Evolutionary conservation across 139 green algal genomes (phyloP).

Genomic region (Ulvella scutata): DNA sequence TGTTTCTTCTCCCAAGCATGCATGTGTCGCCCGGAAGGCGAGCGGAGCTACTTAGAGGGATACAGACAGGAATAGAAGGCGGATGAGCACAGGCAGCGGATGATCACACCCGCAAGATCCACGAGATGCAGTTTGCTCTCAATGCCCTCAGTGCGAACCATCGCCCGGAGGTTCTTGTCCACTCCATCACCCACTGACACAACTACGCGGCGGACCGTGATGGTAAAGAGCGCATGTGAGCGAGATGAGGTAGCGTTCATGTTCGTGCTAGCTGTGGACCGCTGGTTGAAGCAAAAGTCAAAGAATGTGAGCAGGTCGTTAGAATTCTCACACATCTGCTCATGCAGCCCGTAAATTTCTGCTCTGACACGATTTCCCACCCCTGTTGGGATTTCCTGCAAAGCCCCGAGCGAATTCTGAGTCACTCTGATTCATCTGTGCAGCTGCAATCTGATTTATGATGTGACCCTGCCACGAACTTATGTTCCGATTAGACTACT

Average conservation of each 20-base stretch:
- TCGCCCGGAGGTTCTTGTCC: constrained; percentile 18
- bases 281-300: constrained; percentile 34
- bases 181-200: constrained; percentile 32
- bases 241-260: constrained; percentile 47
- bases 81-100: too few species aligned
- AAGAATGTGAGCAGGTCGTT: constrained; percentile 37
- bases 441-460: too few species aligned
- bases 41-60: too few species aligned
- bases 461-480: too few species aligned
- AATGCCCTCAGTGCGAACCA: constrained; percentile 22
- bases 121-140: constrained; percentile 45
- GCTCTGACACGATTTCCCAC: background rate
- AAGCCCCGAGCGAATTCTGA: too few species aligned
- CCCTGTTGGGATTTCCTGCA: background rate
- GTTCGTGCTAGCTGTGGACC: constrained; percentile 33
- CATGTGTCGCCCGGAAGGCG: too few species aligned
- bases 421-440: too few species aligned
- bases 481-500: too few species aligned
- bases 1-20: too few species aligned
- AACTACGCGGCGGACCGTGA: constrained; percentile 31
- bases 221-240: constrained; percentile 54
- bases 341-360: constrained; percentile 32
- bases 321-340: constrained; percentile 12
- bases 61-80: too few species aligned
- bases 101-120: constrained; percentile 47